Conservation (phyloP, 176 grass and related monocot genomes). For the Avena atlantica region DNA sequence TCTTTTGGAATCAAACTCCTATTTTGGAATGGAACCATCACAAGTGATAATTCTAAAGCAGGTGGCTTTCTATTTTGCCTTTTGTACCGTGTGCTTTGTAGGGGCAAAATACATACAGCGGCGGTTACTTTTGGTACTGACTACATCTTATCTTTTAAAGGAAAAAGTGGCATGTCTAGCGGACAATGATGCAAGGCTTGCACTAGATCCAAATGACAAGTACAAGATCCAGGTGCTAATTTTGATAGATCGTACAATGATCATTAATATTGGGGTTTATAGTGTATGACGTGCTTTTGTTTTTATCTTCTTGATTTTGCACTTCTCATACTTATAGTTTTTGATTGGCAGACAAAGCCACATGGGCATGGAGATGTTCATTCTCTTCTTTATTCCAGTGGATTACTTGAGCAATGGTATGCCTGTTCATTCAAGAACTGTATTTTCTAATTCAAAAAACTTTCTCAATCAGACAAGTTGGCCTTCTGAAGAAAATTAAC, state of each 20-base stretch:
- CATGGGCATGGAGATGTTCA: slow-evolving; percentile 99
- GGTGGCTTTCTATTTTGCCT: slow-evolving; percentile 47
- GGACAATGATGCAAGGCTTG: slow-evolving; percentile 90
- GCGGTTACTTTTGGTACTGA: slow-evolving; percentile 13
- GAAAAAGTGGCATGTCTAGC: slow-evolving; percentile 96
- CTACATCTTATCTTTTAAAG: slow-evolving; percentile 42
- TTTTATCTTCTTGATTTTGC: not conserved
- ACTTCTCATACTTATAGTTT: slow-evolving; percentile 37
- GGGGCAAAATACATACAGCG: not conserved
- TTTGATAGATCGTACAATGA: not conserved
- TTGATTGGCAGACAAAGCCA: slow-evolving; percentile 81
- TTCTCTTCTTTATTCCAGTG: slow-evolving; percentile 93
- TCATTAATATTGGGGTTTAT: not conserved
- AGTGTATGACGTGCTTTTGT: not conserved
- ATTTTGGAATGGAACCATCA: slow-evolving; percentile 89
- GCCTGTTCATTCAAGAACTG: slow-evolving; percentile 21
- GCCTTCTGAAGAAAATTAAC: slow-evolving; percentile 28
- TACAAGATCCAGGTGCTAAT: slow-evolving; percentile 90
- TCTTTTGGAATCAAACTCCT: slow-evolving; percentile 87
- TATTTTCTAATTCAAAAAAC: not conserved
- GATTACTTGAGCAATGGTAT: slow-evolving; percentile 86
- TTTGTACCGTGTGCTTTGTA: slow-evolving; percentile 29
- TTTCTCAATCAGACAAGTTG: not conserved
- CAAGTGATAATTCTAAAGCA: slow-evolving; percentile 97
- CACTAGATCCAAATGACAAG: slow-evolving; percentile 88